Evolutionary conservation across 75 land plant genomes (phyloP), one percentile per base, ranked within the genome.

Genomic region (Selaginella moellendorffii): DNA sequence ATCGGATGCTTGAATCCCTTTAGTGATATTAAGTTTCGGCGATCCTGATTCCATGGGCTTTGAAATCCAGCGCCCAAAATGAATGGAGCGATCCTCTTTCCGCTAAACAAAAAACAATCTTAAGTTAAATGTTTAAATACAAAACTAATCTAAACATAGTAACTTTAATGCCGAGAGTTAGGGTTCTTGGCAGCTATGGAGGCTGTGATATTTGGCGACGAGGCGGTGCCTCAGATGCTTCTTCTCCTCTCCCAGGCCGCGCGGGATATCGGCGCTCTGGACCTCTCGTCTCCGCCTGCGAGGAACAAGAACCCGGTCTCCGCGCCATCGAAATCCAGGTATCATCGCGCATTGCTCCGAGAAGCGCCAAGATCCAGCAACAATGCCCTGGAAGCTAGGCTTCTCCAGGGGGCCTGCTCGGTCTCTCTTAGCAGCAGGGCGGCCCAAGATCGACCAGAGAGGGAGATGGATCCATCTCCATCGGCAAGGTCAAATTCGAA

Each of bases 101-200:
- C n/a, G n/a, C n/a, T n/a, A n/a, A n/a, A n/a, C n/a, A n/a, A n/a
- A n/a, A n/a, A n/a, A n/a, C n/a, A n/a, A n/a, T n/a, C n/a, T n/a
- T n/a, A n/a, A n/a, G n/a, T n/a, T n/a, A n/a, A n/a, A n/a, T n/a
- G n/a, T n/a, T n/a, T n/a, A n/a, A n/a, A n/a, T n/a, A n/a, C n/a
- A n/a, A n/a, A n/a, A n/a, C n/a, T n/a, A n/a, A n/a, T n/a, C n/a
- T n/a, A n/a, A n/a, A n/a, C n/a, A n/a, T n/a, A n/a, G n/a, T n/a
- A n/a, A n/a, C n/a, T n/a, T n/a, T n/a, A n/a, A n/a, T n/a, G n/a
- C n/a, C n/a, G n/a, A n/a, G n/a, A n/a, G n/a, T 36, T 36, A 36
- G 46, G 46, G 46, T 36, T 36, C 46, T 36, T 36, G 46, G n/a
- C n/a, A 36, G 46, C 46, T 36, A 36, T 36, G 46, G 46, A 36